phyloP scores from a whole-genome alignment of 805 yeast species.

The Candida anglica region DNA sequence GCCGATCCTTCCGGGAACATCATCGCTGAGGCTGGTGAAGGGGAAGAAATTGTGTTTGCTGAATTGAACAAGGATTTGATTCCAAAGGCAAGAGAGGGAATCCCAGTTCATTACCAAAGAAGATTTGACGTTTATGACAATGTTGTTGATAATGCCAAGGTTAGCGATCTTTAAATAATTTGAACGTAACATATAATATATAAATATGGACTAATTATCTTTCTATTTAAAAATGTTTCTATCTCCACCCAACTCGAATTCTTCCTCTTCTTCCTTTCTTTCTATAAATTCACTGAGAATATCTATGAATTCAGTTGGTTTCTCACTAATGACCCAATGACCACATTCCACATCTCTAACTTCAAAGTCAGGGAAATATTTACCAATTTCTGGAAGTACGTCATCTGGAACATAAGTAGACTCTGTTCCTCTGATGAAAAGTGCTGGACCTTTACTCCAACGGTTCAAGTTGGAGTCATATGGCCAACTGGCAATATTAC shows the following conservation, averaged over 20 bases:
- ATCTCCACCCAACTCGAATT: too few species aligned
- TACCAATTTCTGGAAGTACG: slow-evolving; percentile 64
- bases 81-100: slow-evolving; percentile 37
- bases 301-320: slow-evolving; percentile 71
- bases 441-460: slow-evolving; percentile 62
- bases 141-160: slow-evolving; percentile 12
- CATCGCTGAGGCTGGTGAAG: slow-evolving; percentile 44
- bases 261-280: slow-evolving; percentile 31
- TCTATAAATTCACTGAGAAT: slow-evolving; percentile 61
- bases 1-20: slow-evolving; percentile 40
- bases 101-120: slow-evolving; percentile 42
- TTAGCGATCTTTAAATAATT: slow-evolving; percentile 1
- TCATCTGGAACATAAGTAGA: slow-evolving; percentile 84
- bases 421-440: slow-evolving; percentile 75
- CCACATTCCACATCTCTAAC: slow-evolving; percentile 76
- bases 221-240: not conserved
- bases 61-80: slow-evolving; percentile 35
- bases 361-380: slow-evolving; percentile 74
- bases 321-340: slow-evolving; percentile 90
- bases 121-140: slow-evolving; percentile 40
- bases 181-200: not conserved
- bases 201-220: too few species aligned
- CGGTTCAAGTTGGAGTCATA: slow-evolving; percentile 49
- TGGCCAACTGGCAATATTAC: slow-evolving; percentile 74
- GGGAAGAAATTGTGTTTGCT: slow-evolving; percentile 40